Evolutionary conservation across 345 rosid species (phyloP).

Genomic region (Arabis alpina): DNA sequence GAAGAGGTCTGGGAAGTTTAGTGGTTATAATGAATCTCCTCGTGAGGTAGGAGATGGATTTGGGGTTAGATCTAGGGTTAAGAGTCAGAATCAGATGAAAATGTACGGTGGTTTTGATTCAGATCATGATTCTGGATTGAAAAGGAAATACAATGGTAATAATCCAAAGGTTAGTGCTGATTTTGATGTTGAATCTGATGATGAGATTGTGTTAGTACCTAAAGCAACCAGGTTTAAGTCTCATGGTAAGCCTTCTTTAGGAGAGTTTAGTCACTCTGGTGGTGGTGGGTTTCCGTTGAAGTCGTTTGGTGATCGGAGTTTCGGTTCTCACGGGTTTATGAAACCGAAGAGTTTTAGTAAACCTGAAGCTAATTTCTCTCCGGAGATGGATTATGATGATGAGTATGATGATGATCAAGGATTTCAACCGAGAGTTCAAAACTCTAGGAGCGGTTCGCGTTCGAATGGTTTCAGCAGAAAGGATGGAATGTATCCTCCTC

Average conservation of each 20-base stretch:
- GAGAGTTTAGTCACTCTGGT: conserved; percentile 36
- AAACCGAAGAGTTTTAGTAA: conserved; percentile 44
- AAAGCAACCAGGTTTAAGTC: conserved; percentile 39
- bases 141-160: conserved; percentile 43
- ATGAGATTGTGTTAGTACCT: conserved; percentile 43
- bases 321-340: conserved; percentile 44
- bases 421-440: conserved; percentile 33
- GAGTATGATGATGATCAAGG: conserved; percentile 47
- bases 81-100: conserved; percentile 42
- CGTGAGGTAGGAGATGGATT: conserved; percentile 43
- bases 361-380: conserved; percentile 42
- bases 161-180: conserved; percentile 37
- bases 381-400: conserved; percentile 38
- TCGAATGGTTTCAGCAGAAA: conserved; percentile 29
- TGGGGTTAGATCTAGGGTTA: conserved; percentile 48
- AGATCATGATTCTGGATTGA: conserved; percentile 42
- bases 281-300: conserved; percentile 53
- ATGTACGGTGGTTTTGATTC: conserved; percentile 47
- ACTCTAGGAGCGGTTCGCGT: conserved; percentile 32
- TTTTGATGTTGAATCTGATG: conserved; percentile 42
- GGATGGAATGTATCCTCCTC: conserved; percentile 31
- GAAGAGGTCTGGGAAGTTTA: conserved; percentile 35
- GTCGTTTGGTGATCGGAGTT: conserved; percentile 54
- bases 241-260: conserved; percentile 38
- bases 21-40: conserved; percentile 36